These are phyloP conservation scores for Dactylellina drechsleri DNA, from an alignment of 2,329 filamentous ascomycete species.

Conservation along the genomic window DNA sequence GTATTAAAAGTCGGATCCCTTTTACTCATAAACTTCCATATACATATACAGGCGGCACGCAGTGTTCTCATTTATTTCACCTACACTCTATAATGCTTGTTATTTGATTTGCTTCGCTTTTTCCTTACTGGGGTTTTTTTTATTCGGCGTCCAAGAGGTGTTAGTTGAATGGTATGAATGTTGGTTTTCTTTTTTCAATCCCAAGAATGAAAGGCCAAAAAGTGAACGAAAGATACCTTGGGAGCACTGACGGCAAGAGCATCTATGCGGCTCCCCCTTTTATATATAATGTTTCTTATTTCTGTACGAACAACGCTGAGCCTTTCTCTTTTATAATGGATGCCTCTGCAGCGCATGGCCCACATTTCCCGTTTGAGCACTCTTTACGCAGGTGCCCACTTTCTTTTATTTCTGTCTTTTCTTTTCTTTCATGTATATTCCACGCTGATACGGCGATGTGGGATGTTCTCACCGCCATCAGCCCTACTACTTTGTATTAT, in stretches of 20 bases:
- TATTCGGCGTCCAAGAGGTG: slow-evolving; percentile 43
- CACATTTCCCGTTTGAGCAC: slow-evolving; percentile 23
- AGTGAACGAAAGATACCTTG: slow-evolving; percentile 31
- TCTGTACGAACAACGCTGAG: slow-evolving; percentile 37
- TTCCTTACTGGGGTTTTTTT: slow-evolving; percentile 20
- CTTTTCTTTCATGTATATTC: slow-evolving; percentile 51
- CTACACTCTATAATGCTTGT: not conserved
- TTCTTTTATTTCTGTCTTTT: slow-evolving; percentile 9
- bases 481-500: slow-evolving; percentile 6
- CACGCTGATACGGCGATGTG: not conserved
- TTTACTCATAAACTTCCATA: slow-evolving; percentile 19
- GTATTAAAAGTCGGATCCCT: slow-evolving; percentile 12
- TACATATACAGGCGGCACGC: slow-evolving; percentile 18
- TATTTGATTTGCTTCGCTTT: no score
- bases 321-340: slow-evolving; percentile 25
- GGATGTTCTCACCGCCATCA: not conserved
- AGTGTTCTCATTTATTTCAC: not conserved
- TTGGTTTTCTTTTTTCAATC: slow-evolving; percentile 30
- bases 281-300: slow-evolving; percentile 33
- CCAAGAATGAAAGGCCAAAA: slow-evolving; percentile 39
- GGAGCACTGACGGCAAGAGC: slow-evolving; percentile 33
- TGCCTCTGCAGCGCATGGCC: slow-evolving; percentile 44
- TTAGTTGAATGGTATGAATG: slow-evolving; percentile 49
- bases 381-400: slow-evolving; percentile 25
- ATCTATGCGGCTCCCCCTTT: slow-evolving; percentile 7